phyloP scores from a whole-genome alignment of 352 stramenopile species.

The Phytopythium oedochilum region DNA sequence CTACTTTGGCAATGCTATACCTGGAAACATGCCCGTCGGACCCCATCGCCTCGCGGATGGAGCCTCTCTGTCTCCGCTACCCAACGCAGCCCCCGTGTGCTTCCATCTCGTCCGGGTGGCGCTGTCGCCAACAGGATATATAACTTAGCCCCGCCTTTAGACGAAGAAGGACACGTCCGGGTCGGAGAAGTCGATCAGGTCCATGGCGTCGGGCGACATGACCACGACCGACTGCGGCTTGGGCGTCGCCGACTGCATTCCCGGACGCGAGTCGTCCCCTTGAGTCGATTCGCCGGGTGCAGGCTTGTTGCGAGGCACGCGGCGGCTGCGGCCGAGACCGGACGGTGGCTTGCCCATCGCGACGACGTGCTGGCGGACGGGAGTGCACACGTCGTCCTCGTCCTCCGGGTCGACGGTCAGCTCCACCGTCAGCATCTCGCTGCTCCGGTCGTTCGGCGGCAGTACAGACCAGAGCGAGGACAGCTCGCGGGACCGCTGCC shows the following conservation, averaged over 20 bases:
- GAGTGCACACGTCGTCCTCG: slow-evolving; percentile 3
- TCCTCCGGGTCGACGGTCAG: slow-evolving; percentile 15
- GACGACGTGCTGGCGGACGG: not conserved
- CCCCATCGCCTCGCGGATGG: too few relatives aligned
- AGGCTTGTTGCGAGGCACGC: not conserved
- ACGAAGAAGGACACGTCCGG: slow-evolving; percentile 39
- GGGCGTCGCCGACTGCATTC: too few relatives aligned
- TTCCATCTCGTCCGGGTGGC: too few relatives aligned
- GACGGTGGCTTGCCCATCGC: not conserved
- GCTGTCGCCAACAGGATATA: too few relatives aligned
- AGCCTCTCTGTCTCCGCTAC: too few relatives aligned
- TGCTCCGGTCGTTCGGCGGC: slow-evolving; percentile 18
- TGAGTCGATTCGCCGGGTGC: slow-evolving; percentile 2
- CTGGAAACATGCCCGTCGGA: too few relatives aligned
- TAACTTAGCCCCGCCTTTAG: too few relatives aligned
- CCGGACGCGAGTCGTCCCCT: too few relatives aligned
- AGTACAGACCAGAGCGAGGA: slow-evolving; percentile 40
- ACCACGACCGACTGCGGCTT: slow-evolving; percentile 19
- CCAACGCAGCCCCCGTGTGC: too few relatives aligned
- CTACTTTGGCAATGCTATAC: too few relatives aligned
- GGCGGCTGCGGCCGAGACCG: not conserved
- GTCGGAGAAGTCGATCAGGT: slow-evolving; percentile 38
- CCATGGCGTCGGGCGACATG: slow-evolving; percentile 34
- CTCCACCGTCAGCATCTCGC: slow-evolving; percentile 31
- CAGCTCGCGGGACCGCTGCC: slow-evolving; percentile 26